phyloP scores from a whole-genome alignment of 768 basidiomycete species.

The Tricholomella constricta region DNA sequence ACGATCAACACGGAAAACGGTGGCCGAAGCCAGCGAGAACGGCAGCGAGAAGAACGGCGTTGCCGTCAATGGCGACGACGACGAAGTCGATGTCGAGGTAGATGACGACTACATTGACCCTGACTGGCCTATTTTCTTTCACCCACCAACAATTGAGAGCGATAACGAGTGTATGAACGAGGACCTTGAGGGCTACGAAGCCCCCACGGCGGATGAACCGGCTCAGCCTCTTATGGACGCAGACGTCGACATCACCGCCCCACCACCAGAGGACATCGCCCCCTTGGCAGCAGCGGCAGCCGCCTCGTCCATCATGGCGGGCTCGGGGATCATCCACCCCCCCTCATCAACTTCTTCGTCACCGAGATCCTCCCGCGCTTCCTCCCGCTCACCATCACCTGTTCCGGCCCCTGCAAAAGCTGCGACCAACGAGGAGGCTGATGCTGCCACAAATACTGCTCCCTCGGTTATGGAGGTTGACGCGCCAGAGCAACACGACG shows the following conservation, averaged over 20 bases:
- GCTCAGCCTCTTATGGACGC: slow-evolving; percentile 22
- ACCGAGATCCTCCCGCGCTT: slow-evolving; percentile 33
- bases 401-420: slow-evolving; percentile 23
- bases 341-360: slow-evolving; percentile 38
- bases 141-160: slow-evolving; percentile 21
- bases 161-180: slow-evolving; percentile 30
- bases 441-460: not conserved
- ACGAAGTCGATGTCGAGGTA: slow-evolving; percentile 15
- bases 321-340: slow-evolving; percentile 38
- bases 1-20: slow-evolving; percentile 15
- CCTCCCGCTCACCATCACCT: slow-evolving; percentile 46
- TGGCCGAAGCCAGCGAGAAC: slow-evolving; percentile 8
- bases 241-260: slow-evolving; percentile 34
- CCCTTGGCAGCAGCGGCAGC: slow-evolving; percentile 39
- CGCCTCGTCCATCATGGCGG: slow-evolving; percentile 52
- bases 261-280: slow-evolving; percentile 26
- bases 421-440: slow-evolving; percentile 15
- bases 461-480: slow-evolving; percentile 21
- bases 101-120: slow-evolving; percentile 18
- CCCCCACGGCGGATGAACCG: slow-evolving; percentile 18
- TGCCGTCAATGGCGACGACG: slow-evolving; percentile 15
- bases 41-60: slow-evolving; percentile 9
- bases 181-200: slow-evolving; percentile 19
- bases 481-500: slow-evolving; percentile 24
- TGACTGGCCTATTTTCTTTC: slow-evolving; percentile 9